These are phyloP conservation scores for Pseudodiploospora longispora DNA, from an alignment of 2,329 filamentous ascomycete genomes.

Conservation along the genomic window DNA sequence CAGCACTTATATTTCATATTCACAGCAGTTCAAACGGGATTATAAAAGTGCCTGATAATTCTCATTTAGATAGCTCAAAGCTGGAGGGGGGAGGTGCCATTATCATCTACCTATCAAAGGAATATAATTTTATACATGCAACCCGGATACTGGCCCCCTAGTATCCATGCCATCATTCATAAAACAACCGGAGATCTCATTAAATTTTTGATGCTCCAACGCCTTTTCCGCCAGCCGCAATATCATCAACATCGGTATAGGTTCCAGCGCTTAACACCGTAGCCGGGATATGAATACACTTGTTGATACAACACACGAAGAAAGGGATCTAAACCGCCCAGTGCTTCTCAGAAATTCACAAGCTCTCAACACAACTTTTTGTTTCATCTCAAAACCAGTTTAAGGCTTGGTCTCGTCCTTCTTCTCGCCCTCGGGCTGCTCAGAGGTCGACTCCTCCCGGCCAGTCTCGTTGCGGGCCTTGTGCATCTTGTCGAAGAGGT, in stretches of 20 bases:
- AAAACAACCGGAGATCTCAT: conserved; percentile 33
- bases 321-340: conserved; percentile 26
- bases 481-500: conserved; percentile 99
- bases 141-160: conserved; percentile 33
- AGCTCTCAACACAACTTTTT: conserved; percentile 22
- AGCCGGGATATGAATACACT: conserved; percentile 44
- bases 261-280: conserved; percentile 26
- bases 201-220: conserved; percentile 45
- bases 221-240: conserved; percentile 39
- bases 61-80: conserved; percentile 3
- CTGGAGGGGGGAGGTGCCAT: conserved; percentile 52
- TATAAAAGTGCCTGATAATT: too few relatives aligned
- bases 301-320: conserved; percentile 33
- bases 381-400: conserved; percentile 19
- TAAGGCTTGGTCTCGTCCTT: conserved; percentile 66
- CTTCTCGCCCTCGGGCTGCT: conserved; percentile 62
- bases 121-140: conserved; percentile 34
- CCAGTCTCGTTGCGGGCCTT: conserved; percentile 71
- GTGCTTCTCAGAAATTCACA: conserved; percentile 24
- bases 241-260: conserved; percentile 39
- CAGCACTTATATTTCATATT: too few relatives aligned
- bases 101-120: conserved; percentile 38
- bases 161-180: conserved; percentile 38
- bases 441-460: conserved; percentile 40
- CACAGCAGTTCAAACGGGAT: too few relatives aligned